Conservation (phyloP, 805 yeast species). For the Metschnikowia continentalis region DNA sequence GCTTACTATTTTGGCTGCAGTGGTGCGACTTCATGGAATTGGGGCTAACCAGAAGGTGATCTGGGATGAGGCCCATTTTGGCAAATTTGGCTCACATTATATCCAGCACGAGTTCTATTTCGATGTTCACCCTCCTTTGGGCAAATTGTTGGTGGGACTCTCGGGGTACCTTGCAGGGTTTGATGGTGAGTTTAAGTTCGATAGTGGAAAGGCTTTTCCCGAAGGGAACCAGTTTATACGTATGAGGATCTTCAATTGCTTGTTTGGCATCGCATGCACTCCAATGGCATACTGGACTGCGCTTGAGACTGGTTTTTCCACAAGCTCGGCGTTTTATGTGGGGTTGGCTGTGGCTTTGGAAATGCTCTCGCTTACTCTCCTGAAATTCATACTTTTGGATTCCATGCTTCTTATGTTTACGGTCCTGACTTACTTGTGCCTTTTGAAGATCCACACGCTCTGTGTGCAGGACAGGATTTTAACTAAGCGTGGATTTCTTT, state of each 20-base stretch:
- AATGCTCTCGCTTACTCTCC: slow-evolving; percentile 62
- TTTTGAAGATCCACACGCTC: slow-evolving; percentile 46
- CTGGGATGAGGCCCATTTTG: slow-evolving; percentile 94
- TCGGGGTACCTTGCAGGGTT: slow-evolving; percentile 79
- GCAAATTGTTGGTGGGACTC: slow-evolving; percentile 74
- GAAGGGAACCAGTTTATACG: slow-evolving; percentile 70
- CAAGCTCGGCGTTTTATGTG: slow-evolving; percentile 51
- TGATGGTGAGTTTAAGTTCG: slow-evolving; percentile 86
- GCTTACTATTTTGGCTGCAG: slow-evolving; percentile 14
- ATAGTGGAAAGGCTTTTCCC: slow-evolving; percentile 75
- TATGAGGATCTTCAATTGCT: slow-evolving; percentile 86
- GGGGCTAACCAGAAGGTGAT: slow-evolving; percentile 67
- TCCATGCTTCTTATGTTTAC: slow-evolving; percentile 76
- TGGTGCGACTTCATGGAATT: slow-evolving; percentile 56
- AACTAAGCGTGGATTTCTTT: slow-evolving; percentile 37
- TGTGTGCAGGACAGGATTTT: slow-evolving; percentile 37
- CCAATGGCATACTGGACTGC: slow-evolving; percentile 86
- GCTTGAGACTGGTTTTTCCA: slow-evolving; percentile 23
- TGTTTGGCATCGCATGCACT: slow-evolving; percentile 76
- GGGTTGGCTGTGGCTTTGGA: slow-evolving; percentile 63
- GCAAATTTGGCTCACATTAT: slow-evolving; percentile 80
- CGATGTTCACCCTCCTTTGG: slow-evolving; percentile 87
- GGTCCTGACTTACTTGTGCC: slow-evolving; percentile 38
- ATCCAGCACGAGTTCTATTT: slow-evolving; percentile 75
- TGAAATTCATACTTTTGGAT: slow-evolving; percentile 72